These are phyloP conservation scores for Prillingera fragicola DNA, from an alignment of 1,284 basidiomycete genomes.

Conservation along the genomic window DNA sequence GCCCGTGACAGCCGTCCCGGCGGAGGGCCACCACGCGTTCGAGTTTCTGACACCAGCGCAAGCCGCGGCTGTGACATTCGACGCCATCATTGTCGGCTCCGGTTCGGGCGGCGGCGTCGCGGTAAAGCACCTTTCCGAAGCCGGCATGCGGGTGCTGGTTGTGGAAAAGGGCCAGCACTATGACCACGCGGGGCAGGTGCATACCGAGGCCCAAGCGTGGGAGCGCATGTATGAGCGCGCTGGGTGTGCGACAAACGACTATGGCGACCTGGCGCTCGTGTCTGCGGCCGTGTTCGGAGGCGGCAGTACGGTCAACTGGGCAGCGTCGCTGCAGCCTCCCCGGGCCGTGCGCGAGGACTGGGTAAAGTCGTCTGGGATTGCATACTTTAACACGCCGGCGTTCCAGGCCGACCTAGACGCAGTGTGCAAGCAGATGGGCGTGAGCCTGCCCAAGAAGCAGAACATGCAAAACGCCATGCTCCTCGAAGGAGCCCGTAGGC, in stretches of 20 bases:
- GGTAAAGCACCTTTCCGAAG: slow-evolving; percentile 40
- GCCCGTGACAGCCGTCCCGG: not conserved
- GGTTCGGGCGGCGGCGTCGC: slow-evolving; percentile 50
- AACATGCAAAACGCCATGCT: slow-evolving; percentile 21
- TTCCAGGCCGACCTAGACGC: slow-evolving; percentile 7
- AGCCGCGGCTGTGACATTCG: not conserved
- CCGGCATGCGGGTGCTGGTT: slow-evolving; percentile 43
- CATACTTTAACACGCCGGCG: slow-evolving; percentile 8
- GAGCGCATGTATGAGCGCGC: slow-evolving; percentile 44
- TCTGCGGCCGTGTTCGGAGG: slow-evolving; percentile 50
- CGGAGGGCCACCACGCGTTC: slow-evolving; percentile 2
- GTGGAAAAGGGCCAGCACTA: slow-evolving; percentile 50
- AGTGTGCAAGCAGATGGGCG: slow-evolving; percentile 13
- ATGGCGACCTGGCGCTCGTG: slow-evolving; percentile 45
- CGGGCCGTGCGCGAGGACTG: slow-evolving; percentile 10
- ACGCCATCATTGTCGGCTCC: slow-evolving; percentile 46
- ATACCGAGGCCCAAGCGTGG: slow-evolving; percentile 43
- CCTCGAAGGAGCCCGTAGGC: slow-evolving; percentile 23
- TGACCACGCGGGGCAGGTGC: slow-evolving; percentile 38
- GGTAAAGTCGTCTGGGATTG: slow-evolving; percentile 4
- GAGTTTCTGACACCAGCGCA: not conserved
- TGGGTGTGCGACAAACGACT: slow-evolving; percentile 46
- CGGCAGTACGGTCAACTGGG: slow-evolving; percentile 52
- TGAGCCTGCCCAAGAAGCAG: slow-evolving; percentile 16
- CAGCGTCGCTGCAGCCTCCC: slow-evolving; percentile 43